These are phyloP conservation scores for Trichoderma sp. DNA, from an alignment of 2,329 filamentous ascomycete species.

Conservation along the genomic window DNA sequence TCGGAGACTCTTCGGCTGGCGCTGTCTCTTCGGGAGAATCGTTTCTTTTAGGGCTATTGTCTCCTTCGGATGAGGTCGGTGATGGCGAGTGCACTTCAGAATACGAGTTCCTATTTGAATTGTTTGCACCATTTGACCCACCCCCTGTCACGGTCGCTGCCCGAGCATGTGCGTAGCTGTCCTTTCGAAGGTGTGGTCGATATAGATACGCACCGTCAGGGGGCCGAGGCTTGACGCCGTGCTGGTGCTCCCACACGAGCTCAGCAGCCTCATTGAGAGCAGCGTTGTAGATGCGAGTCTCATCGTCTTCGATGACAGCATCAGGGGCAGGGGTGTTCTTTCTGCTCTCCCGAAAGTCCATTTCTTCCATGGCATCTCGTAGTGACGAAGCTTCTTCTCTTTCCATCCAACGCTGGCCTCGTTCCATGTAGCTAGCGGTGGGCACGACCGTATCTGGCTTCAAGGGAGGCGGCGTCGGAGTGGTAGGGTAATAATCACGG, in stretches of 20 bases:
- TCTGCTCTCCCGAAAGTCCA: slow-evolving; percentile 58
- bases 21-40: slow-evolving; percentile 36
- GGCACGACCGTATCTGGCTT: slow-evolving; percentile 66
- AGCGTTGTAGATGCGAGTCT: slow-evolving; percentile 68
- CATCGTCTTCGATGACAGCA: slow-evolving; percentile 46
- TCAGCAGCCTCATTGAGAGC: slow-evolving; percentile 79
- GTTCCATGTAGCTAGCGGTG: slow-evolving; percentile 72
- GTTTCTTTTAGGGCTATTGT: slow-evolving; percentile 44
- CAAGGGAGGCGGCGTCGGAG: slow-evolving; percentile 50
- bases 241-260: slow-evolving; percentile 75
- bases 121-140: slow-evolving; percentile 41
- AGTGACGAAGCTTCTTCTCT: slow-evolving; percentile 75
- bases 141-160: slow-evolving; percentile 61
- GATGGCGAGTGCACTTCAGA: slow-evolving; percentile 41
- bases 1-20: slow-evolving; percentile 30
- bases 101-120: slow-evolving; percentile 9
- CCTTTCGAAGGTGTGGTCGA: slow-evolving; percentile 68
- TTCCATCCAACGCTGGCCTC: slow-evolving; percentile 77
- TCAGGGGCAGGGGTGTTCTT: slow-evolving; percentile 33
- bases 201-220: slow-evolving; percentile 70
- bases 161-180: slow-evolving; percentile 71
- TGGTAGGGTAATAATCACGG: slow-evolving; percentile 57
- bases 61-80: slow-evolving; percentile 56
- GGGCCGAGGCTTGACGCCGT: slow-evolving; percentile 56
- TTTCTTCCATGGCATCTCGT: slow-evolving; percentile 72